Evolutionary conservation across 345 rosid species (phyloP).

Genomic region (Atalantia buxifolia): DNA sequence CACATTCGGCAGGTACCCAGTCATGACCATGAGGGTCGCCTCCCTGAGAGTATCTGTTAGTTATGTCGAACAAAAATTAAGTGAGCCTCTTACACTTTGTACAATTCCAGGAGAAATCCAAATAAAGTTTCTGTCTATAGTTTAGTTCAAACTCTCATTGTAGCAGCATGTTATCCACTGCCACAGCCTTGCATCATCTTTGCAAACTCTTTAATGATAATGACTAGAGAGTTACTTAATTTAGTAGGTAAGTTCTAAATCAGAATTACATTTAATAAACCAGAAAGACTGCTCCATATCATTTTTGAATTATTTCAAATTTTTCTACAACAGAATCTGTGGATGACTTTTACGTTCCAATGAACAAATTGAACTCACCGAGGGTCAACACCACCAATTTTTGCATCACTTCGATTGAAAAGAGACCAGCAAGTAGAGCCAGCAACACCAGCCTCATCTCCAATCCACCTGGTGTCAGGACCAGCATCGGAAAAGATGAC

Average conservation of each 20-base stretch:
- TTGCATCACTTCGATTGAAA: conserved; percentile 56
- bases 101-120: background rate
- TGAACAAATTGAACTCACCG: conserved; percentile 36
- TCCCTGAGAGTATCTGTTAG: conserved; percentile 44
- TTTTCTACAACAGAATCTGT: background rate
- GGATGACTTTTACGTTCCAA: background rate
- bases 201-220: background rate
- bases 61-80: conserved; percentile 7
- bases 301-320: too few species aligned
- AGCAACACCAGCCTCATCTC: conserved; percentile 76
- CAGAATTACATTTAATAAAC: background rate
- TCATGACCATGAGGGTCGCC: conserved; percentile 74
- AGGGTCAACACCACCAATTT: conserved; percentile 58
- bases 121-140: background rate
- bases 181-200: background rate
- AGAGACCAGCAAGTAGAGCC: conserved; percentile 83
- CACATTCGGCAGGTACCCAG: conserved; percentile 94
- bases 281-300: background rate
- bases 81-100: background rate
- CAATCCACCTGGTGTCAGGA: conserved; percentile 78
- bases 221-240: too few species aligned
- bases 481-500: conserved; percentile 86
- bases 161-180: background rate
- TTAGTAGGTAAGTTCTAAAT: background rate
- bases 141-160: background rate